Percentiles rank a stretch among this genome's conserved stretches.
Conservation (phyloP, 2,329 filamentous ascomycete genomes). For the Claviceps fusiformis region DNA sequence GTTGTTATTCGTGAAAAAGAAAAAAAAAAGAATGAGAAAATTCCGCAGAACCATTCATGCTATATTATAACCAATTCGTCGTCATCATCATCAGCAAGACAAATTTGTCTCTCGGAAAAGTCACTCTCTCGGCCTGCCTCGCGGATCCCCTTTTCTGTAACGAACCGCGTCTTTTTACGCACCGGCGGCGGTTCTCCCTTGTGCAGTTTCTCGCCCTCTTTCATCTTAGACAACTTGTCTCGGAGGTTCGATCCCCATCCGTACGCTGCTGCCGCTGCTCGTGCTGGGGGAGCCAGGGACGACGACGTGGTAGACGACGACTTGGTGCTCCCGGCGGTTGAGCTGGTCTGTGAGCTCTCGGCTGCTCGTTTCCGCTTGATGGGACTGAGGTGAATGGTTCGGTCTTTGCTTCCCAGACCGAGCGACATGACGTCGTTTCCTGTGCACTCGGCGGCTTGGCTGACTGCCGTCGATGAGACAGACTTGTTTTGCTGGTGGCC, state of each 20-base stretch:
- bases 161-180: constrained; percentile 65
- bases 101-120: constrained; percentile 20
- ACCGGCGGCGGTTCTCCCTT: constrained; percentile 28
- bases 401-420: constrained; percentile 20
- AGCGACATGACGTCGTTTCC: constrained; percentile 29
- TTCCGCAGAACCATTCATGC: constrained; percentile 5
- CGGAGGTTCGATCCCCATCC: constrained; percentile 45
- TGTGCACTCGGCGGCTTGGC: constrained; percentile 16
- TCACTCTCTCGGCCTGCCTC: constrained; percentile 64
- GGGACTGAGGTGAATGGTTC: constrained; percentile 41
- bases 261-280: constrained; percentile 16
- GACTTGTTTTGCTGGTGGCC: not conserved
- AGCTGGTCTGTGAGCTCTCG: constrained; percentile 29
- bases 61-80: constrained; percentile 38
- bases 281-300: constrained; percentile 4
- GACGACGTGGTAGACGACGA: constrained; percentile 5
- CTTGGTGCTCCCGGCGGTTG: constrained; percentile 13
- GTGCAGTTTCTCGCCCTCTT: constrained; percentile 40
- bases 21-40: not conserved
- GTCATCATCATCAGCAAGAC: constrained; percentile 31
- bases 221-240: constrained; percentile 47
- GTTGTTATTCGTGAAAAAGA: not conserved
- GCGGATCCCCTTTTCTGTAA: constrained; percentile 63
- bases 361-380: constrained; percentile 45
- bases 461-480: constrained; percentile 2